Percentiles rank a stretch among this genome's conserved stretches.
phyloP scores from a whole-genome alignment of 1,284 basidiomycete species.

The Psilocybe mexicana region DNA sequence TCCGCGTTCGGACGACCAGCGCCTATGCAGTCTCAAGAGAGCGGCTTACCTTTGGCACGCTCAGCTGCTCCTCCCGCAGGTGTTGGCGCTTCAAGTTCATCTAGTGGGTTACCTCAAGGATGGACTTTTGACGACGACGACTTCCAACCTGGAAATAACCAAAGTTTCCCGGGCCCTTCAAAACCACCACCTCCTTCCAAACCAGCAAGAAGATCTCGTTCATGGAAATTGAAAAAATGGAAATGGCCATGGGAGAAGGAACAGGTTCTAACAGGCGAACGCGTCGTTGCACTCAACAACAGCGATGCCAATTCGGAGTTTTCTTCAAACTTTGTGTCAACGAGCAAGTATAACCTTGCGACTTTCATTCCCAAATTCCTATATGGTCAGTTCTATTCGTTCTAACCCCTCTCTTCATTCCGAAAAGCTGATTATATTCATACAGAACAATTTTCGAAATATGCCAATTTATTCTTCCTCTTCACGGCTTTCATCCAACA shows the following conservation, averaged over 20 bases:
- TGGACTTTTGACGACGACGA: constrained; percentile 75
- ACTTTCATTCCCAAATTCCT: constrained; percentile 96
- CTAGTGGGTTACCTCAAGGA: constrained; percentile 54
- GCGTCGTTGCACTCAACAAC: constrained; percentile 81
- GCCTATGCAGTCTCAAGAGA: constrained; percentile 71
- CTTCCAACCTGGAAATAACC: constrained; percentile 37
- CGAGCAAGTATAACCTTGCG: constrained; percentile 91
- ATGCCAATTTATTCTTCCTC: constrained; percentile 98
- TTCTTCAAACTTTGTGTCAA: constrained; percentile 85
- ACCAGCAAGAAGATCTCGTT: constrained; percentile 28
- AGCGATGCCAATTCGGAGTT: constrained; percentile 68
- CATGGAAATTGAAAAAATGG: constrained; percentile 62
- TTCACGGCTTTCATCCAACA: constrained; percentile 99
- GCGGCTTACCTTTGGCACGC: constrained; percentile 59
- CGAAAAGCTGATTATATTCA: constrained; percentile 5
- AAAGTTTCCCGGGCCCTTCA: constrained; percentile 44
- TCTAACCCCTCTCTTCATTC: not conserved
- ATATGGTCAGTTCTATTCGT: constrained; percentile 57
- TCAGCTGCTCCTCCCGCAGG: constrained; percentile 65
- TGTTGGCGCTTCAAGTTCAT: constrained; percentile 43
- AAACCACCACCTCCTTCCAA: constrained; percentile 32
- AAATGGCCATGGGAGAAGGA: constrained; percentile 82
- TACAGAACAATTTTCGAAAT: constrained; percentile 96
- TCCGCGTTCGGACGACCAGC: constrained; percentile 59
- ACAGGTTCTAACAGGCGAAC: constrained; percentile 59